phyloP scores from a whole-genome alignment of 257 asterid genomes.

The Buddleja alternifolia region DNA sequence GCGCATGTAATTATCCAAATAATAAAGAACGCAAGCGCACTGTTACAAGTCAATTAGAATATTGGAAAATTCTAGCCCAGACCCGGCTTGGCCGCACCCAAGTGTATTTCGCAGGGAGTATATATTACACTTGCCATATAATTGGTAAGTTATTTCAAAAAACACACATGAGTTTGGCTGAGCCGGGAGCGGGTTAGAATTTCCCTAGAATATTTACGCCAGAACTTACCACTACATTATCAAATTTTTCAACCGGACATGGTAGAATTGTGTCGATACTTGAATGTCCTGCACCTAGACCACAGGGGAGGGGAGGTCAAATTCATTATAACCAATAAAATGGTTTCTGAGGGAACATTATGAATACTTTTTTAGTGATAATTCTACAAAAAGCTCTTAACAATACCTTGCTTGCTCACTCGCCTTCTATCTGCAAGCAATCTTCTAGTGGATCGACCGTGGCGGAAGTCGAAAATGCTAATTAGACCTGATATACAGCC shows the following conservation, averaged over 20 bases:
- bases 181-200: no score
- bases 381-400: constrained; percentile 44
- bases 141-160: no score
- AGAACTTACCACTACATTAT: constrained; percentile 45
- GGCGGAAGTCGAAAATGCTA: constrained; percentile 79
- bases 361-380: background rate
- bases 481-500: constrained; percentile 89
- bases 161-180: no score
- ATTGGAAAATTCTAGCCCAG: no score
- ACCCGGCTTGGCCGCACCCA: no score
- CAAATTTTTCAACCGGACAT: constrained; percentile 30
- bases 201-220: constrained; percentile 10
- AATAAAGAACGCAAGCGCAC: constrained; percentile 10
- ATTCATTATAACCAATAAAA: constrained; percentile 3
- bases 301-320: background rate
- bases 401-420: constrained; percentile 45
- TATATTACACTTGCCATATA: no score
- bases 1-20: no score
- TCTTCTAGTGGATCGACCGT: constrained; percentile 68
- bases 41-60: constrained; percentile 14
- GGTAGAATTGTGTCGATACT: constrained; percentile 28
- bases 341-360: background rate
- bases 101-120: no score
- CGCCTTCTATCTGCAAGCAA: constrained; percentile 73
- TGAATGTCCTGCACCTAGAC: constrained; percentile 48